Evolutionary conservation across 352 stramenopile species (phyloP).

Genomic region (Phytopythium montanum): DNA sequence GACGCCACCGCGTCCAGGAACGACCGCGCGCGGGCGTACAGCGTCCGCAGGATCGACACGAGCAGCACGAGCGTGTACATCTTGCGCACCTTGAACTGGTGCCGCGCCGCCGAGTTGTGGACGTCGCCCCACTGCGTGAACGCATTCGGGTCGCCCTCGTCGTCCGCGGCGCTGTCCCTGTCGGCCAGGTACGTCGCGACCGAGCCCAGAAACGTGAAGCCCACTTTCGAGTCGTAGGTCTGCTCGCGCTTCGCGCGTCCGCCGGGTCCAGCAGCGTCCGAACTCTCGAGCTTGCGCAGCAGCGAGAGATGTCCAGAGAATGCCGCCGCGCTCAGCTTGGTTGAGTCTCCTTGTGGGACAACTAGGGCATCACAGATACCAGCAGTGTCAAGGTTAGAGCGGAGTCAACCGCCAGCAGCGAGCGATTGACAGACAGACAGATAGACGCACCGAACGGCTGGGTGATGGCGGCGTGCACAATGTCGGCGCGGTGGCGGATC

Average conservation of each 20-base stretch:
- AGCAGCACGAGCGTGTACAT: conserved; percentile 85
- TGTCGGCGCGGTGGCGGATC: conserved; percentile 53
- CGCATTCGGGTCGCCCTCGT: conserved; percentile 12
- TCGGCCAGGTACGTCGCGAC: conserved; percentile 22
- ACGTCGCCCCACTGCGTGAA: conserved; percentile 31
- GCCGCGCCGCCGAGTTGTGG: conserved; percentile 18
- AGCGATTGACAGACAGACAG: not conserved
- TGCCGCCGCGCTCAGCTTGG: conserved; percentile 49
- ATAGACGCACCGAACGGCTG: conserved; percentile 54
- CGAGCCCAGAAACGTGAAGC: conserved; percentile 62
- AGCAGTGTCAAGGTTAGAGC: not conserved
- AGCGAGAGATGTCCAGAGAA: conserved; percentile 61
- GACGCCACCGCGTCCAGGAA: conserved; percentile 27
- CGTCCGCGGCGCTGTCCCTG: conserved; percentile 12
- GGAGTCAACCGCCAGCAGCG: not conserved
- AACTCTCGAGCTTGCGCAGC: conserved; percentile 42
- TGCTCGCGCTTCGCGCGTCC: conserved; percentile 1
- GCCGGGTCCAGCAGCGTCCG: conserved; percentile 1
- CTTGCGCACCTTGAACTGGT: conserved; percentile 63
- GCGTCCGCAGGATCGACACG: conserved; percentile 71
- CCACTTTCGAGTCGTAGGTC: conserved; percentile 42
- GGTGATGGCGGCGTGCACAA: conserved; percentile 62
- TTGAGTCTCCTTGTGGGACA: conserved; percentile 14
- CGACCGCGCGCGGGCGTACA: conserved; percentile 60
- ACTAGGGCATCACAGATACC: conserved; percentile 2